Evolutionary conservation across 2,329 filamentous ascomycete genomes (phyloP).

Genomic region (Colletotrichum chrysophilum): DNA sequence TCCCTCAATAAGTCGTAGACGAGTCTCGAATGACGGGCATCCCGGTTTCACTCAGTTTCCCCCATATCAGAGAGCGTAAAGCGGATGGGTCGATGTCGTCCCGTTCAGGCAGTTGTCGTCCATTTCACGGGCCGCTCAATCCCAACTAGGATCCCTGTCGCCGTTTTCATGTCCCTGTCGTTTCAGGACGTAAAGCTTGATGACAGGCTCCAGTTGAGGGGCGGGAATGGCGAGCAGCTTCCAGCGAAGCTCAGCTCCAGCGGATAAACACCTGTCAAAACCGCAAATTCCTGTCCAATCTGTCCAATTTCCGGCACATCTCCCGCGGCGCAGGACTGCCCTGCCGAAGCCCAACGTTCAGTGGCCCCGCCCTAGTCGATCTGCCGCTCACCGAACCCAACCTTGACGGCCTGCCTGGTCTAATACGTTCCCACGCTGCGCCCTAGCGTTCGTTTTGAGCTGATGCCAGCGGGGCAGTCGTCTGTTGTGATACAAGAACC

Average conservation of each 20-base stretch:
- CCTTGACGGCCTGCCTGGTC: background rate
- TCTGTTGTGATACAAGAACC: background rate
- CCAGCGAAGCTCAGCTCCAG: background rate
- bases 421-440: background rate
- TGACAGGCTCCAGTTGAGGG: conserved; percentile 2
- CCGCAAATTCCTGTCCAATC: background rate
- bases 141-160: conserved; percentile 10
- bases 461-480: background rate
- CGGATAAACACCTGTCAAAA: background rate
- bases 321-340: background rate
- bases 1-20: background rate
- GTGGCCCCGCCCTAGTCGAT: conserved; percentile 16
- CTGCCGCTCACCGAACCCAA: conserved; percentile 6
- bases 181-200: conserved; percentile 20
- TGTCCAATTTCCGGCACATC: background rate
- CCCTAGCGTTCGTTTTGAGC: background rate
- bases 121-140: conserved; percentile 6
- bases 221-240: background rate
- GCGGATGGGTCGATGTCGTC: background rate
- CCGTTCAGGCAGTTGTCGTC: background rate
- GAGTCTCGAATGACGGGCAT: background rate
- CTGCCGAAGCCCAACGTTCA: conserved; percentile 1
- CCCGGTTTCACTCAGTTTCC: background rate
- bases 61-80: background rate
- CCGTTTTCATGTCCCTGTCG: conserved; percentile 4